These are phyloP conservation scores for Scleroderma citrinum DNA, from an alignment of 768 basidiomycete species.

Conservation along the genomic window DNA sequence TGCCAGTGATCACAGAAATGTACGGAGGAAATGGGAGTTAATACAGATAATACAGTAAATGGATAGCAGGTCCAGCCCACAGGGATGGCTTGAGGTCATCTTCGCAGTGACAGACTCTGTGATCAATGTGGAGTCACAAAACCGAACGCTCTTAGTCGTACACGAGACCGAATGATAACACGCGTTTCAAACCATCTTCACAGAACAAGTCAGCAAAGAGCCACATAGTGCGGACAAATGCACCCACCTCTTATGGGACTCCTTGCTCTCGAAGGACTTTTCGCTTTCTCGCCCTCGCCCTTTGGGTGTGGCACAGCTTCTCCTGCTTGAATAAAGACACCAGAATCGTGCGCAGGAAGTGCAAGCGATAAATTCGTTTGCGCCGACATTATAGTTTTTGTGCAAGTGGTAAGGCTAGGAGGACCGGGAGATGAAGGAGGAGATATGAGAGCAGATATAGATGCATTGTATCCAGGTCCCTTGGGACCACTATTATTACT, in stretches of 20 bases:
- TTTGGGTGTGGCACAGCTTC: not conserved
- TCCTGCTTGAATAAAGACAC: not conserved
- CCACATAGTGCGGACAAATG: conserved; percentile 6
- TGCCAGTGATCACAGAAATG: too few species aligned
- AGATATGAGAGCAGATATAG: conserved; percentile 22
- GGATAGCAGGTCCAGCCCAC: conserved; percentile 4
- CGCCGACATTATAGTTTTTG: conserved; percentile 2
- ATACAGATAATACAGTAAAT: not conserved
- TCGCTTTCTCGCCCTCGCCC: not conserved
- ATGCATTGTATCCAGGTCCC: conserved; percentile 3
- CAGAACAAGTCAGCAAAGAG: not conserved
- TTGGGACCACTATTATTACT: not conserved
- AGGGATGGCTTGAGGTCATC: too few species aligned
- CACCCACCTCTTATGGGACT: conserved; percentile 10
- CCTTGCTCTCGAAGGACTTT: conserved; percentile 15
- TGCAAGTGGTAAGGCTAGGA: not conserved
- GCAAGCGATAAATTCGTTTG: conserved; percentile 4
- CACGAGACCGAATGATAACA: conserved; percentile 17
- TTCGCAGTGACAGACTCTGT: too few species aligned
- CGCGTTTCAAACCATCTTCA: conserved; percentile 24
- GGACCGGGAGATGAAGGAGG: conserved; percentile 14
- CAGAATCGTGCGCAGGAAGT: not conserved
- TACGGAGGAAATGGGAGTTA: too few species aligned
- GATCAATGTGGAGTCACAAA: too few species aligned
- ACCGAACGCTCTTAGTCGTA: not conserved